Base-by-base conservation (phyloP, 1,284 basidiomycete genomes). In the Kwoniella shivajii region DNA sequence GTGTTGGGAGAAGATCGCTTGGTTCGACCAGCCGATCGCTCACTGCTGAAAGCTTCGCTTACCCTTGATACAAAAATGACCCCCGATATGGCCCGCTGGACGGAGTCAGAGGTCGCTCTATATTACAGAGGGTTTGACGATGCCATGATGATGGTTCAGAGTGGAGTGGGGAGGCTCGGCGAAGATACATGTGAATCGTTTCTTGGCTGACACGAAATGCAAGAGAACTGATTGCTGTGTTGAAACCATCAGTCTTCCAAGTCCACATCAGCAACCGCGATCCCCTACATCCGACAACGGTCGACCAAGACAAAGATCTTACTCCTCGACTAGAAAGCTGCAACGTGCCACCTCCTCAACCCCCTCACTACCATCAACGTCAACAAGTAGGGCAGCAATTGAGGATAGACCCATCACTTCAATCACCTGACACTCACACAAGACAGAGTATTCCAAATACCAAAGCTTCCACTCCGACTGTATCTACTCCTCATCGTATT, bases 61-160 rank as follows among this genome's bases (percentile, higher is more conserved):
- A 46, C 49, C 4, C 34, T 54, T 9, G 61, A 56, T 20, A 16
- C 13, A 27, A 37, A 11, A 39, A 41, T 50, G 2, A n/a, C 1
- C 4, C 49, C 45, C 26, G 51, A 61, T 46, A 44, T 45, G 26
- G 20, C 37, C 5, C 43, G 36, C 1, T 64, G 65, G 65, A 43
- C 61, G 16, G n/a, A 33, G 5, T 50, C 43, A 0, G 50, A 51
- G 6, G 26, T 53, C 3, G 30, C 50, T 4, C 54, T 57, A 3
- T 68, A 70, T 45, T 24, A 54, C 37, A 38, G 54, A 31, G 68
- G 68, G 13, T 64, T 56, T 41, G 50, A 57, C 18, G 68, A 70
- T 59, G 66, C 68, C 6, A 41, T 70, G 22, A 38, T 50, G n/a
- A 57, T 50, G 13, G 33, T 68, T 4, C 50, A 61, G 44, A 46